Base-by-base conservation (phyloP, 805 yeast genomes). In the Clavispora vitiphila region DNA sequence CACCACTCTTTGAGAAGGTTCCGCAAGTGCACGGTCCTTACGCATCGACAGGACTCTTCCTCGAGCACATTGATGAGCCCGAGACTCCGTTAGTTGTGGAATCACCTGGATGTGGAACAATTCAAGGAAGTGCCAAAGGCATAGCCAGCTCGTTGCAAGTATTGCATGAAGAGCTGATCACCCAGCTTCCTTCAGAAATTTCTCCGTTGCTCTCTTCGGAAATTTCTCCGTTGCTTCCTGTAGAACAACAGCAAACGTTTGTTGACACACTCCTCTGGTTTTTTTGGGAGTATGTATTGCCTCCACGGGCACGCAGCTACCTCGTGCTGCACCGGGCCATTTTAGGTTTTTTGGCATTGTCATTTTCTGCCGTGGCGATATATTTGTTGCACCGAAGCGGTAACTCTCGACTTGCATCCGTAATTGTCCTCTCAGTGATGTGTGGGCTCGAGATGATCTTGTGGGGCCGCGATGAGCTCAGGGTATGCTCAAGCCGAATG, bases 151-250 rank as follows among this genome's bases (percentile, higher is more conserved):
- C 32, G 7, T 10, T 29, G 4, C 32, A 29, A 29, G 32, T 19
- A 29, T 29, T 29, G 32, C 32, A 29, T n/a, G 32, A 16, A 7
- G 32, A 29, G 26, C 26, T 24, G n/a, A 11, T 24, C 4, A 24
- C n/a, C n/a, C 12, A 24, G 6, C 18, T n/a, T n/a, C n/a, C n/a
- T n/a, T n/a, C n/a, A n/a, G n/a, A n/a, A n/a, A n/a, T n/a, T n/a
- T n/a, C 16, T 15, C 32, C 23, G 11, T 24, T 29, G 20, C 14
- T 29, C 12, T 21, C 26, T 4, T 15, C 12, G 12, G 40, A 37
- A 19, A 21, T 8, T 6, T 21, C 37, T 9, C 60, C 57, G 4
- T 50, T 54, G 36, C 48, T 56, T 22, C 60, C 58, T 4, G 36
- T 48, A n/a, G 46, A 50, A 36, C 41, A 21, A 8, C 23, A 22